Evolutionary conservation across 495 filamentous ascomycete genomes (phyloP).

Genomic region (Parathielavia hyrcaniae): DNA sequence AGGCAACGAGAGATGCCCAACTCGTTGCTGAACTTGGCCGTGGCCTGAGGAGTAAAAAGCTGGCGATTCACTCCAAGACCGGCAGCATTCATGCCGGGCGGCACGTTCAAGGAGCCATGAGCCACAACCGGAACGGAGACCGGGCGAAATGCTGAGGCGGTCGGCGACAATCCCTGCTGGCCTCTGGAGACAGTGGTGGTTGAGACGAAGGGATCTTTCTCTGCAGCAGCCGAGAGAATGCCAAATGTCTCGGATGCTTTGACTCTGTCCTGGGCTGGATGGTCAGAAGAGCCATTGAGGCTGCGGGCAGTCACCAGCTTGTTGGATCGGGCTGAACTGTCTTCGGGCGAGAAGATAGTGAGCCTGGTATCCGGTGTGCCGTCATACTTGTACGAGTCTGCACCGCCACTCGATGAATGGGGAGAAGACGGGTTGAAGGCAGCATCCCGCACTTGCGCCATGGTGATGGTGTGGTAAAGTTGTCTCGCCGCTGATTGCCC

Average conservation of each 20-base stretch:
- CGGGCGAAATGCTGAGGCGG: constrained; percentile 44
- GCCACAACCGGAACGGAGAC: constrained; percentile 29
- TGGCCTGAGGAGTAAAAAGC: constrained; percentile 6
- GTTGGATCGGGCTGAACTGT: constrained; percentile 36
- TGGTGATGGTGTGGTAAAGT: constrained; percentile 12
- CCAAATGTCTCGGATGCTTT: constrained; percentile 13
- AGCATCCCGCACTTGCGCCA: constrained; percentile 35
- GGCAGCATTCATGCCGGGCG: constrained; percentile 1
- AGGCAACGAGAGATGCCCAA: constrained; percentile 37
- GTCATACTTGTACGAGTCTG: constrained; percentile 47
- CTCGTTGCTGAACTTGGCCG: constrained; percentile 34
- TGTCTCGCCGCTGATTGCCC: background rate
- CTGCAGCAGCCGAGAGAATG: constrained; percentile 17
- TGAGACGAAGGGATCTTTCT: constrained; percentile 43
- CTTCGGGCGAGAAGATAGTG: constrained; percentile 59
- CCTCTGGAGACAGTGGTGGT: constrained; percentile 25
- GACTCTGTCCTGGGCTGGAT: constrained; percentile 12
- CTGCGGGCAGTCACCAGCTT: constrained; percentile 28
- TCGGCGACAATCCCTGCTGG: constrained; percentile 45
- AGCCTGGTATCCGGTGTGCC: constrained; percentile 58
- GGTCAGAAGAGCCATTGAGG: constrained; percentile 16
- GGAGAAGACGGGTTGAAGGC: constrained; percentile 48
- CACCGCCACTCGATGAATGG: constrained; percentile 50
- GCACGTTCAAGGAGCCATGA: constrained; percentile 25
- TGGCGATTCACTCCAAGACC: constrained; percentile 5